Base-by-base conservation (phyloP, 768 basidiomycete species). In the Boletus edulis region DNA sequence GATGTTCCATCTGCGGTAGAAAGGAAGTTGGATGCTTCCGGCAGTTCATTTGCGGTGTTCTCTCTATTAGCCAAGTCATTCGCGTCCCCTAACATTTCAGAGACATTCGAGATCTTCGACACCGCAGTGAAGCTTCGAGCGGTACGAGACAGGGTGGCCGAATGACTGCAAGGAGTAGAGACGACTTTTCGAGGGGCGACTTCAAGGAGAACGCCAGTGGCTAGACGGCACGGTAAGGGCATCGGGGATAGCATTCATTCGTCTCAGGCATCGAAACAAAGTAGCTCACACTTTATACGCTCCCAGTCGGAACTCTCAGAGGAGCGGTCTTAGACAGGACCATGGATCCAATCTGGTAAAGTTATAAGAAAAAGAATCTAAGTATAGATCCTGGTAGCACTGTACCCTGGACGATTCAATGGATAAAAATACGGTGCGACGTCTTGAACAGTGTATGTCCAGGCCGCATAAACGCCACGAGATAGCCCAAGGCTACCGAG, bases 61-160 rank as follows among this genome's bases (percentile, higher is more conserved):
- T 73, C 56, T 74, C 75, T 18, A 73, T 70, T 20, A 78, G 73
- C 31, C 67, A 67, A 34, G 67, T 66, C 29, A 29, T 29, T 29
- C 29, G 8, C 24, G 5, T 24, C 24, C 24, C 24, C 24, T 24
- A 24, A 24, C 24, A 5, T 24, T 24, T 24, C 24, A 24, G 24
- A 6, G 24, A 24, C 29, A 29, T 10, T 29, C 29, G 29, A 29
- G 29, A 9, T 8, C 29, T 29, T 29, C 29, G 29, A 8, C 29
- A 29, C 29, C 29, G 29, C 29, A 29, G 8, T 29, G 29, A 9
- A 29, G 29, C 29, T 29, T 29, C 29, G 9, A 29, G 29, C 29
- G 8, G 29, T 9, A 35, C 52, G 52, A 29, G 64, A 51, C 22
- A 48, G 40, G 22, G 46, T 55, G 20, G 61, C 58, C 11, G 62